These are phyloP conservation scores for Castanospermum australe DNA, from an alignment of 306 rosid species.

Conservation along the genomic window DNA sequence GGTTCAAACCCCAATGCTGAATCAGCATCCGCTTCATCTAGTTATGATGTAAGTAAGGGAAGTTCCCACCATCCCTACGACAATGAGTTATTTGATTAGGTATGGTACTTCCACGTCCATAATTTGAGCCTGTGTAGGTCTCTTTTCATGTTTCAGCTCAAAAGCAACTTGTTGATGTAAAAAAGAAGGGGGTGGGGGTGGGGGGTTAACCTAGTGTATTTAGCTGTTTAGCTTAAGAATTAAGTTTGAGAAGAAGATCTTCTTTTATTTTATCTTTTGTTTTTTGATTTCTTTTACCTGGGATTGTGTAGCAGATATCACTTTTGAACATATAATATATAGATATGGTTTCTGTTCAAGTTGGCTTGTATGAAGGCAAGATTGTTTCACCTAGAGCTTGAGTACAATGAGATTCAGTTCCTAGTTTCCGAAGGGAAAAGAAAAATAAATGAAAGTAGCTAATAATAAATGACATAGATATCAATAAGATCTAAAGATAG, in stretches of 20 bases:
- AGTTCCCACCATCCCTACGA: conserved; percentile 14
- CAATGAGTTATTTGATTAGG: conserved; percentile 20
- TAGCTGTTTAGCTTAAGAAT: neutral
- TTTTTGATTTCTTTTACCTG: neutral
- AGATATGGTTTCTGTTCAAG: neutral
- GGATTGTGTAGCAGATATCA: conserved; percentile 1
- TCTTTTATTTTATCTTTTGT: neutral
- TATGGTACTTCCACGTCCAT: neutral
- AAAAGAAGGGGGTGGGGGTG: neutral
- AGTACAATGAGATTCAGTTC: neutral
- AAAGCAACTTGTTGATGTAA: neutral
- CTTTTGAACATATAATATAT: neutral
- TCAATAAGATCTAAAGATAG: too few species aligned
- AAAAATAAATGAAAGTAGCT: too few species aligned
- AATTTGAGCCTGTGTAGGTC: neutral
- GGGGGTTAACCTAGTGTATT: neutral
- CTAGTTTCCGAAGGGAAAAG: too few species aligned
- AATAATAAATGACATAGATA: too few species aligned
- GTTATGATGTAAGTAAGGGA: neutral
- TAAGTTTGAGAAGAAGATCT: neutral
- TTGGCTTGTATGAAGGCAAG: neutral
- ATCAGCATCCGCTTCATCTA: conserved; percentile 33
- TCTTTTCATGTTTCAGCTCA: neutral
- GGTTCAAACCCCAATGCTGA: conserved; percentile 31
- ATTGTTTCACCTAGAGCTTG: neutral